phyloP scores from a whole-genome alignment of 139 green algal genomes.

The Coelastrella sp. region DNA sequence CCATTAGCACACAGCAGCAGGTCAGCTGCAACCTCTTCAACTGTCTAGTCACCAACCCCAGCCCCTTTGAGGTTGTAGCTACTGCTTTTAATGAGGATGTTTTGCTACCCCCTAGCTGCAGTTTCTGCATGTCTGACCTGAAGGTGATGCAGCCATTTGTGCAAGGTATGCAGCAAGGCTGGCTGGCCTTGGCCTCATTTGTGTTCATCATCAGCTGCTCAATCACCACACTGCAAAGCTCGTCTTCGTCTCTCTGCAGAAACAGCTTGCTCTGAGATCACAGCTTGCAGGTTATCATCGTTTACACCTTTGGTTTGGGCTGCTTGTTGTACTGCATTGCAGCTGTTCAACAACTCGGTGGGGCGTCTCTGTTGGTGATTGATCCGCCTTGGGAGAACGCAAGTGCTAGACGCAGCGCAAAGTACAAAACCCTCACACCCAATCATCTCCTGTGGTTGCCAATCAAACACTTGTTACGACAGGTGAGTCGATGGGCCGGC shows the following conservation, averaged over 20 bases:
- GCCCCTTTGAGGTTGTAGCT: slow-evolving; percentile 16
- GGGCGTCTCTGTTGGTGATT: slow-evolving; percentile 68
- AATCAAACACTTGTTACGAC: slow-evolving; percentile 55
- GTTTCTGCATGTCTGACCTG: slow-evolving; percentile 70
- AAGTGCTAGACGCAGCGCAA: slow-evolving; percentile 55
- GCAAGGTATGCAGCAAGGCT: slow-evolving; percentile 20
- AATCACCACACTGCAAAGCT: neutral
- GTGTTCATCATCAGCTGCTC: too few species aligned
- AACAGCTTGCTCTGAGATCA: neutral
- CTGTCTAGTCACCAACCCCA: slow-evolving; percentile 5
- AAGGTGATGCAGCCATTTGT: slow-evolving; percentile 56
- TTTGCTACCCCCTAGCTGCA: slow-evolving; percentile 55
- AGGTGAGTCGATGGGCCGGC: neutral
- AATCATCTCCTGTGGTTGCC: slow-evolving; percentile 73
- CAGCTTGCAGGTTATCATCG: too few species aligned
- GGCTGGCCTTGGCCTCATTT: neutral
- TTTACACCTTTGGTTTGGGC: neutral
- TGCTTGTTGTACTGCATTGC: slow-evolving; percentile 15
- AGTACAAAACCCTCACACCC: slow-evolving; percentile 75
- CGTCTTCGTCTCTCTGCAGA: neutral
- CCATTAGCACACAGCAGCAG: slow-evolving; percentile 20
- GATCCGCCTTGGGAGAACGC: slow-evolving; percentile 89
- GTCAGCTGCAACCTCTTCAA: slow-evolving; percentile 52
- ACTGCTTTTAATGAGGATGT: slow-evolving; percentile 41
- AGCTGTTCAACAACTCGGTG: neutral